phyloP scores from a whole-genome alignment of 164 flowering plant genomes.

The Cinnamomum micranthum region DNA sequence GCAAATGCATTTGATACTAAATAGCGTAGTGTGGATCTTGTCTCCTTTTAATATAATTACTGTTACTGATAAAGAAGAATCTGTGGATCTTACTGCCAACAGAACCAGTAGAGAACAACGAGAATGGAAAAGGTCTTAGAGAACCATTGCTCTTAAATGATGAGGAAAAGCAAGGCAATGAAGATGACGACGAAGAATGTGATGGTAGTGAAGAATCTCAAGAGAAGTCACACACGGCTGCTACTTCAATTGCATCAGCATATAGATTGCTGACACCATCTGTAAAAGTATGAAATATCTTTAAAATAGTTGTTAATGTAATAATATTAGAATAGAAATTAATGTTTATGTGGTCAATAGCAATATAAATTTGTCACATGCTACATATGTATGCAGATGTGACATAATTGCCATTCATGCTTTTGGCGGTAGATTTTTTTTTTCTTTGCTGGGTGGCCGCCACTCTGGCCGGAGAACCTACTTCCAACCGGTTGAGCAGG shows the following conservation, averaged over 20 bases:
- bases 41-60: no score
- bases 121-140: slow-evolving; percentile 40
- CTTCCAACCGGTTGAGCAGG: no score
- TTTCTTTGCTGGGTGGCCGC: neutral
- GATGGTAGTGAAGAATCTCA: slow-evolving; percentile 53
- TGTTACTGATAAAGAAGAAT: neutral
- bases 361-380: neutral
- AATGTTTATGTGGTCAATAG: neutral
- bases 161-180: slow-evolving; percentile 39
- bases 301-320: neutral
- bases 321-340: neutral
- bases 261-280: slow-evolving; percentile 70
- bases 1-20: no score
- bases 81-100: slow-evolving; percentile 4
- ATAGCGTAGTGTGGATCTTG: no score
- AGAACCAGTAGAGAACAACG: slow-evolving; percentile 19
- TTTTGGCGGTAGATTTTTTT: neutral
- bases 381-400: neutral
- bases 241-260: slow-evolving; percentile 53
- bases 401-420: neutral
- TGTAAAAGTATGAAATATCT: slow-evolving; percentile 34
- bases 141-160: slow-evolving; percentile 45
- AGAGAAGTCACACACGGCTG: slow-evolving; percentile 41
- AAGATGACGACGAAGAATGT: slow-evolving; percentile 44
- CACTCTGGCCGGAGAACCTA: no score